Conservation (phyloP, 495 filamentous ascomycete genomes). For the Penicillium lividum region DNA sequence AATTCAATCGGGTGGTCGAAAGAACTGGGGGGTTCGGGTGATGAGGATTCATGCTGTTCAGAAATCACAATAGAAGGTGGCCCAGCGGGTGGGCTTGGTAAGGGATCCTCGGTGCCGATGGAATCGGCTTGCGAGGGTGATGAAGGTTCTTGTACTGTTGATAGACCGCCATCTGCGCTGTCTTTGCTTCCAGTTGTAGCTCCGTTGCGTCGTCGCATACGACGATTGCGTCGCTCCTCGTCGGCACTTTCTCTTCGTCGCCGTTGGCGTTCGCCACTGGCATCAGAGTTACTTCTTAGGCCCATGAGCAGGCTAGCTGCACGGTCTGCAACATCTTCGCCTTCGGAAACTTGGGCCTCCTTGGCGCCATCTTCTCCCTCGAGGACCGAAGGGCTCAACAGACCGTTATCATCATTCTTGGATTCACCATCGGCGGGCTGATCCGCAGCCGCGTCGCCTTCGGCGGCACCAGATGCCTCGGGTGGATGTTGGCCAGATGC, state of each 20-base stretch:
- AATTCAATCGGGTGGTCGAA: constrained; percentile 32
- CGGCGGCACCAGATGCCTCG: constrained; percentile 65
- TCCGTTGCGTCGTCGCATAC: constrained; percentile 58
- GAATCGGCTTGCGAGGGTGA: constrained; percentile 31
- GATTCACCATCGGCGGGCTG: constrained; percentile 25
- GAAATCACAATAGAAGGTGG: constrained; percentile 46
- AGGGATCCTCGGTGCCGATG: constrained; percentile 25
- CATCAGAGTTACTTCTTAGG: constrained; percentile 65
- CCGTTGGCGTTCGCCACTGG: constrained; percentile 57
- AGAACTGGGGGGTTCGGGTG: constrained; percentile 29
- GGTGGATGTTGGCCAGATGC: constrained; percentile 85
- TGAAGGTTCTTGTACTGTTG: constrained; percentile 37
- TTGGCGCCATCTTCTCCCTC: constrained; percentile 42
- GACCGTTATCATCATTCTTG: constrained; percentile 32
- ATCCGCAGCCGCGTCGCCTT: constrained; percentile 28
- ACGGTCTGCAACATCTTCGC: constrained; percentile 78
- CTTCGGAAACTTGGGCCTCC: constrained; percentile 51
- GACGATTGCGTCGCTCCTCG: constrained; percentile 63
- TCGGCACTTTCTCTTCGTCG: constrained; percentile 68
- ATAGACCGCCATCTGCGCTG: constrained; percentile 40
- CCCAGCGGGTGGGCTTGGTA: constrained; percentile 30
- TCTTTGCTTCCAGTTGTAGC: constrained; percentile 49
- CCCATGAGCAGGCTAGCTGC: constrained; percentile 82
- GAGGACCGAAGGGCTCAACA: constrained; percentile 38
- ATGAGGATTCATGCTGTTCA: constrained; percentile 28